A percentile compares a stretch with the other conserved stretches of the same genome.
These are phyloP conservation scores for Ceratobasidium theobromae DNA, from an alignment of 1,284 basidiomycete species.

Conservation along the genomic window DNA sequence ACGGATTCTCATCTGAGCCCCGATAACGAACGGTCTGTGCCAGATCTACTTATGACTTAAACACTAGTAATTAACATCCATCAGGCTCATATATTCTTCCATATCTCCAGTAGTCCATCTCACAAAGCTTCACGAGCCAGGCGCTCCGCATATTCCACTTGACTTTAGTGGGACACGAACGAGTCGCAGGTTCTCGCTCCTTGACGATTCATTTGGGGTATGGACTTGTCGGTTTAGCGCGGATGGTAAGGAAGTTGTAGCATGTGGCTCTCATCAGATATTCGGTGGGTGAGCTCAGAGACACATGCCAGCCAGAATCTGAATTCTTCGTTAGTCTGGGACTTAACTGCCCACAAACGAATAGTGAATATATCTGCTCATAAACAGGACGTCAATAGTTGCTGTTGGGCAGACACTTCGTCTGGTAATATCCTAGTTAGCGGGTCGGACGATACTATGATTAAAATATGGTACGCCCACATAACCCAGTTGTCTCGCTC, in stretches of 20 bases:
- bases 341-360: slow-evolving; percentile 76
- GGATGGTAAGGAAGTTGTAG: slow-evolving; percentile 87
- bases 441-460: slow-evolving; percentile 89
- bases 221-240: slow-evolving; percentile 96
- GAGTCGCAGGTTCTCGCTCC: slow-evolving; percentile 45
- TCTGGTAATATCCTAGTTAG: slow-evolving; percentile 93
- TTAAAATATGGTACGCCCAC: slow-evolving; percentile 85
- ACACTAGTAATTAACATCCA: not conserved
- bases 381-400: slow-evolving; percentile 90
- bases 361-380: slow-evolving; percentile 86
- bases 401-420: slow-evolving; percentile 90
- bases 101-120: slow-evolving; percentile 52
- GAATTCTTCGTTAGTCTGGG: slow-evolving; percentile 68
- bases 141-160: slow-evolving; percentile 69
- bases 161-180: slow-evolving; percentile 55
- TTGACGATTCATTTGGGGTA: slow-evolving; percentile 67
- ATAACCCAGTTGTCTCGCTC: not conserved
- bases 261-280: slow-evolving; percentile 51
- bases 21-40: slow-evolving; percentile 77
- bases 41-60: not conserved
- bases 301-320: not conserved
- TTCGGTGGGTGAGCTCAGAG: slow-evolving; percentile 57
- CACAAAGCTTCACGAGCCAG: slow-evolving; percentile 75
- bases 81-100: slow-evolving; percentile 90
- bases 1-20: slow-evolving; percentile 93